Evolutionary conservation across 2,329 filamentous ascomycete species (phyloP), one percentile per base, ranked within the genome.

Genomic region (Fusarium annulatum): DNA sequence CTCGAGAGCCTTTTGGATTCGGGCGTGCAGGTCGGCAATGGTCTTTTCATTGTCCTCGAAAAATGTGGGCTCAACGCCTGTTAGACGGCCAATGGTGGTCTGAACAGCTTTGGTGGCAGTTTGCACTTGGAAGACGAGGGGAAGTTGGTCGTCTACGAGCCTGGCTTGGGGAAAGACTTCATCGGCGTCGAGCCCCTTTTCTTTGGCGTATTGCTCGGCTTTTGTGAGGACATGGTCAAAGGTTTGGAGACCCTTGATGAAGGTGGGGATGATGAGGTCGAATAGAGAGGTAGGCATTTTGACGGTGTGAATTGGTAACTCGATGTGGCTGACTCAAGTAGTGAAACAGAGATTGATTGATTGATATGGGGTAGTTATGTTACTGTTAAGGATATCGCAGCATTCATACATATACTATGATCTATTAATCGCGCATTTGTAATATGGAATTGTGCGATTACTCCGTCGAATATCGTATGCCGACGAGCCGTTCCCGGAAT

Each of bases 51-150:
- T 60, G 9, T 68, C 52, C 26, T 74, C 69, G 2, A 66, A 61
- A 1, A 70, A 55, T 4, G 41, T 63, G 1, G 67, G 65, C 49
- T 77, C 72, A 12, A 59, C 48, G 10, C 74, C 75, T 5, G 74
- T 75, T 28, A 75, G n/a, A 3, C 70, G 63, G 10, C 72, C 61
- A 21, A 73, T 23, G 2, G 70, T 68, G 21, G 59, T 41, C 21
- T 70, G 72, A 10, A 68, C 63, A 5, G 56, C 61, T 53, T 73
- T 77, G 39, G 59, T 64, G 16, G 63, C 57, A 26, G 64, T 75
- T 9, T 76, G 74, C 19, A 77, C 67, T 38, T 76, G 74, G 10
- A 77, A 77, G 14, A 66, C 39, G 21, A 76, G 42, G 14, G 72
- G 69, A 3, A 66, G 65, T 42, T 77, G 72, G 23, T 77, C 75